These are phyloP conservation scores for Protomyces inundatus DNA, from an alignment of 1,139 yeast genomes.

Conservation along the genomic window DNA sequence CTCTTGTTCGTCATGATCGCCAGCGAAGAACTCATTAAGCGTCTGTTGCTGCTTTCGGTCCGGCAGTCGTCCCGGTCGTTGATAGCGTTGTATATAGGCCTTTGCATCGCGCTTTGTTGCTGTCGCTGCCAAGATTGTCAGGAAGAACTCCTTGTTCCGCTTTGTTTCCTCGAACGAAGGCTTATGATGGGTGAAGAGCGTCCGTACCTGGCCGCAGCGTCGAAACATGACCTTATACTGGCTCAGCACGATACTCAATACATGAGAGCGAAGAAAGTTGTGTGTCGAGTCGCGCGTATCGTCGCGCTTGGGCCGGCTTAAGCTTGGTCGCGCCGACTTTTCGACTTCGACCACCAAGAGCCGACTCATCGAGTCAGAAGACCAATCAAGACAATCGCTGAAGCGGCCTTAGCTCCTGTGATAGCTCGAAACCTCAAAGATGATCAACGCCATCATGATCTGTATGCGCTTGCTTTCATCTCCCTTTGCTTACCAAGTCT, in stretches of 20 bases:
- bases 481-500: constrained; percentile 34
- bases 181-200: constrained; percentile 20
- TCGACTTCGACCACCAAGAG: too few relatives aligned
- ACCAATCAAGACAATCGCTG: too few relatives aligned
- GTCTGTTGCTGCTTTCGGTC: not conserved
- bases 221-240: not conserved
- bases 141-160: constrained; percentile 44
- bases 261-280: too few relatives aligned
- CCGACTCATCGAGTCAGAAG: too few relatives aligned
- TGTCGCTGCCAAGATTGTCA: constrained; percentile 59
- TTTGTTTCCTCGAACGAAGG: constrained; percentile 20
- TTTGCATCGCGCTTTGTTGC: constrained; percentile 64
- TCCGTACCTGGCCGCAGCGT: constrained; percentile 2
- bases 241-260: too few relatives aligned
- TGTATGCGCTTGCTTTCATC: constrained; percentile 44
- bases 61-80: constrained; percentile 34
- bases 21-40: constrained; percentile 6
- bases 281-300: too few relatives aligned
- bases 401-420: too few relatives aligned
- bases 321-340: too few relatives aligned
- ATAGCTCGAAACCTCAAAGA: constrained; percentile 34
- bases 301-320: too few relatives aligned
- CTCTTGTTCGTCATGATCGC: constrained; percentile 3
- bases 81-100: constrained; percentile 50
- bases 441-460: constrained; percentile 87